phyloP scores from a whole-genome alignment of 192 early-diverging fungal genomes.

The Podila clonocystis region DNA sequence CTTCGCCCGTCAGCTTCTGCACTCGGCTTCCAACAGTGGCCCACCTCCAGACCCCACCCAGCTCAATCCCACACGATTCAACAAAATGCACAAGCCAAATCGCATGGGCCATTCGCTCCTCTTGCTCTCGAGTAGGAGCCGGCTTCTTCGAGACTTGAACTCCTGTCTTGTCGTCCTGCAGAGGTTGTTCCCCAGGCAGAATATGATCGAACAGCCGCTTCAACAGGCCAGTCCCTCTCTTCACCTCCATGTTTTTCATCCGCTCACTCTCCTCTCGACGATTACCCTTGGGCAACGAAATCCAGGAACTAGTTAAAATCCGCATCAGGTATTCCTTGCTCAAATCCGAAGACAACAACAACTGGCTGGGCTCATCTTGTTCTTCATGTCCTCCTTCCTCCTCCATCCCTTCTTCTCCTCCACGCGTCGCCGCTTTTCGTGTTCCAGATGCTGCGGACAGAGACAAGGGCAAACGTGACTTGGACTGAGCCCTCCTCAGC shows the following conservation, averaged over 20 bases:
- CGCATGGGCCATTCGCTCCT: slow-evolving; percentile 14
- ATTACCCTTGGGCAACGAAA: slow-evolving; percentile 1
- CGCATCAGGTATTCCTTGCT: slow-evolving; percentile 17
- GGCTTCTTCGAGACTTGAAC: not conserved
- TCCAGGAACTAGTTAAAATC: slow-evolving; percentile 25
- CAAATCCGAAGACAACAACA: not conserved
- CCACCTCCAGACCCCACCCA: slow-evolving; percentile 33
- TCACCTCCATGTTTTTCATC: slow-evolving; percentile 16
- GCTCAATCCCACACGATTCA: slow-evolving; percentile 20
- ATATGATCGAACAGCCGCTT: slow-evolving; percentile 36
- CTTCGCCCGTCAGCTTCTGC: slow-evolving; percentile 12
- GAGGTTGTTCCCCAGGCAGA: not conserved
- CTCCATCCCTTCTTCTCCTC: not conserved
- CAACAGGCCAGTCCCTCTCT: slow-evolving; percentile 37
- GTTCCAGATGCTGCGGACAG: too few relatives aligned
- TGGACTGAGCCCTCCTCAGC: not conserved
- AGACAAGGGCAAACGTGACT: not conserved
- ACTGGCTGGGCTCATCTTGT: not conserved
- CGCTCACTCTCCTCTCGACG: not conserved
- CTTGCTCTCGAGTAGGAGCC: not conserved
- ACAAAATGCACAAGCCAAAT: slow-evolving; percentile 33
- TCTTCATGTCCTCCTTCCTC: not conserved
- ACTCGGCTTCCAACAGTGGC: slow-evolving; percentile 21
- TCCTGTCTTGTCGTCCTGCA: not conserved
- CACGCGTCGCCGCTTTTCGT: not conserved